Conservation (phyloP, 176 grass and related monocot species). For the Zea mays region DNA sequence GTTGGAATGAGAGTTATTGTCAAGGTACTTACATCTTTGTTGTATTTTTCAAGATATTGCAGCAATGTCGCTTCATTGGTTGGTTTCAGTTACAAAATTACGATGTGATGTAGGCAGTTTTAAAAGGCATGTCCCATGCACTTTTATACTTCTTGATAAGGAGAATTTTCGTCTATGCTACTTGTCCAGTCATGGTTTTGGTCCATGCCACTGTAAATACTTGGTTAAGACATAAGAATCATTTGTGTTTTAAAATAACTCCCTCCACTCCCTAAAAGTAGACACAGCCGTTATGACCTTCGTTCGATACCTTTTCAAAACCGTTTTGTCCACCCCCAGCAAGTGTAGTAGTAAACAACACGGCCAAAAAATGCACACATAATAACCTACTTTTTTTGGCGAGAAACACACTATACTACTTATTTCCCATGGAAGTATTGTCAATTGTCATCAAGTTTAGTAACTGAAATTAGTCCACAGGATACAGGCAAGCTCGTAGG, state of each 20-base stretch:
- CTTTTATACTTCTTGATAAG: no score
- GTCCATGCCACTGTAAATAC: background rate
- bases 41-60: background rate
- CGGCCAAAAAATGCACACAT: background rate
- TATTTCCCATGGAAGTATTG: background rate
- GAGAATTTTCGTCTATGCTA: background rate
- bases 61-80: background rate
- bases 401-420: background rate
- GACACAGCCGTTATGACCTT: background rate
- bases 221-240: background rate
- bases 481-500: constrained; percentile 77
- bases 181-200: background rate
- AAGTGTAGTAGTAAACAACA: constrained; percentile 1
- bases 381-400: background rate
- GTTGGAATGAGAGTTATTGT: constrained; percentile 83
- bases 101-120: background rate
- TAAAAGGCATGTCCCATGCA: no score
- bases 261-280: background rate
- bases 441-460: constrained; percentile 16
- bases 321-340: background rate
- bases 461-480: constrained; percentile 41
- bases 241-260: background rate
- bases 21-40: constrained; percentile 52
- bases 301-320: background rate
- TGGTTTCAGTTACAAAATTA: constrained; percentile 27